phyloP scores from a whole-genome alignment of 1,139 yeast genomes.

The Pichia cactophila region DNA sequence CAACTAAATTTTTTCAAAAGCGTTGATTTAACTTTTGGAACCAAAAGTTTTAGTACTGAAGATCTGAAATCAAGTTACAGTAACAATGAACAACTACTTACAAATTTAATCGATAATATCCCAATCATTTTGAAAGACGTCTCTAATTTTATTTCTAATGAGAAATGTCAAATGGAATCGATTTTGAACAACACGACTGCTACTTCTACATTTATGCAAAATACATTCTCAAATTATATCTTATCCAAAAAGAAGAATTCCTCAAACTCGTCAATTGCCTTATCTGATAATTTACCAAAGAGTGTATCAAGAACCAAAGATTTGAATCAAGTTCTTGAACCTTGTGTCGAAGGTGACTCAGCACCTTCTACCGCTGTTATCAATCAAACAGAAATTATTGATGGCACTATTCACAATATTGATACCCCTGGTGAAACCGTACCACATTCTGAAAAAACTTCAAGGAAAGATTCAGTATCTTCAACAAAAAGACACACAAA shows the following conservation, averaged over 20 bases:
- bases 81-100: slow-evolving; percentile 9
- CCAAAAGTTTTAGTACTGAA: slow-evolving; percentile 14
- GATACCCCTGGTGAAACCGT: neutral
- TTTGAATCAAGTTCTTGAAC: slow-evolving; percentile 1
- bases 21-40: slow-evolving; percentile 19
- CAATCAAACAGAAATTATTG: neutral
- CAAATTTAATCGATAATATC: slow-evolving; percentile 6
- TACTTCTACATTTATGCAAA: neutral
- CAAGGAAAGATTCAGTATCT: neutral
- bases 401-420: neutral
- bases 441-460: neutral
- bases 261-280: slow-evolving; percentile 1
- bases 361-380: neutral
- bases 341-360: slow-evolving; percentile 6
- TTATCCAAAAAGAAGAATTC: slow-evolving; percentile 4
- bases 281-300: slow-evolving; percentile 2
- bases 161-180: slow-evolving; percentile 5
- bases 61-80: slow-evolving; percentile 10
- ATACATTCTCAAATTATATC: neutral
- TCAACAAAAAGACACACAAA: neutral
- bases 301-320: neutral
- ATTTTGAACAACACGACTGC: neutral
- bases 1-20: slow-evolving; percentile 28
- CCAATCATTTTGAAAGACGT: slow-evolving; percentile 7
- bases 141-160: slow-evolving; percentile 1